Evolutionary conservation across 176 grass and related monocot species (phyloP).

Genomic region (Ampelocalamus luodianensis): DNA sequence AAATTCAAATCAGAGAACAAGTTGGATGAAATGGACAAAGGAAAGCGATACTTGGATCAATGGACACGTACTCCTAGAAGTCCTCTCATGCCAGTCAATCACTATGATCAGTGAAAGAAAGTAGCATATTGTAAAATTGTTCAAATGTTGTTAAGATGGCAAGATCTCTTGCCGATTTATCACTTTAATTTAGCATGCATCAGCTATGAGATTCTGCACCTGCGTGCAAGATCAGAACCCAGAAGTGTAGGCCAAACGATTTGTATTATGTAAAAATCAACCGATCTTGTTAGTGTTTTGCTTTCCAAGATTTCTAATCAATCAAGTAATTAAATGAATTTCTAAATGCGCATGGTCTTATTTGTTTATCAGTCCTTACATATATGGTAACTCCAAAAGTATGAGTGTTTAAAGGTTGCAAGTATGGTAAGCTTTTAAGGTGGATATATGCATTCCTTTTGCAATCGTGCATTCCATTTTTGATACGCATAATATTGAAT

Average conservation of each 20-base stretch:
- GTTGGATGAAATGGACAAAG: constrained; percentile 46
- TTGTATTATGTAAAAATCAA: neutral
- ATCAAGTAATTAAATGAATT: neutral
- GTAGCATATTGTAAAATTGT: neutral
- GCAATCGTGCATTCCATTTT: neutral
- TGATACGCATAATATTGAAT: neutral
- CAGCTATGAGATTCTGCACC: constrained; percentile 6
- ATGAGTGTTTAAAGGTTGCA: neutral
- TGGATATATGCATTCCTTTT: neutral
- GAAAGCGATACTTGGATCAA: constrained; percentile 44
- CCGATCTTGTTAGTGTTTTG: neutral
- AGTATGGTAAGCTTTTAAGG: constrained; percentile 9
- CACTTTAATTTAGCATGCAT: neutral
- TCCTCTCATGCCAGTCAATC: constrained; percentile 72
- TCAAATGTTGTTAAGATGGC: constrained; percentile 46
- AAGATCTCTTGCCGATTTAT: constrained; percentile 44
- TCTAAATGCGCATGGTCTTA: neutral
- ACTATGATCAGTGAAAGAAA: constrained; percentile 25
- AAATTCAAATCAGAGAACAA: constrained; percentile 60
- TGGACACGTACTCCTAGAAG: constrained; percentile 57
- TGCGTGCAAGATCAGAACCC: neutral
- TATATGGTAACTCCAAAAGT: constrained; percentile 9
- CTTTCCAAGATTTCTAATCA: constrained; percentile 12
- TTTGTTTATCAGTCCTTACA: neutral
- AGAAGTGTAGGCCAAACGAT: neutral